Evolutionary conservation across 306 rosid species (phyloP).

Genomic region (Hippophae tibetana): DNA sequence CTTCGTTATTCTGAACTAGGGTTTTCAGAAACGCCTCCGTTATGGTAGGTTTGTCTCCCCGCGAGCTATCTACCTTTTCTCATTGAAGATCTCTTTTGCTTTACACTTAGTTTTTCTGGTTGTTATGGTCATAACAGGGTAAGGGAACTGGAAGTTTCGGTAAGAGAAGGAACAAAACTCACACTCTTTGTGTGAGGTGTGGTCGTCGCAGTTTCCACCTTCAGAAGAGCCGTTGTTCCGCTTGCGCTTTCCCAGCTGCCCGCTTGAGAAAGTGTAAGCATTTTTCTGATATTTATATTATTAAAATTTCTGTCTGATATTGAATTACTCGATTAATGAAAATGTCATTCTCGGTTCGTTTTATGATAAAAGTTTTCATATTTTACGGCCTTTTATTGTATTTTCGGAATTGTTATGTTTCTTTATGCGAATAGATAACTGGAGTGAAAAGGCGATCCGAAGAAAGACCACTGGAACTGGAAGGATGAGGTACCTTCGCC

Average conservation of each 20-base stretch:
- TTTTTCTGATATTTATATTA: neutral
- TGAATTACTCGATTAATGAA: no score
- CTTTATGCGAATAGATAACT: neutral
- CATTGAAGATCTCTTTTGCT: no score
- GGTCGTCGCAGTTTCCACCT: conserved; percentile 10
- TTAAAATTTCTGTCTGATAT: neutral
- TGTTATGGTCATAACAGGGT: neutral
- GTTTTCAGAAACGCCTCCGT: no score
- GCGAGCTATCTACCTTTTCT: no score
- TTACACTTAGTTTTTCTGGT: no score
- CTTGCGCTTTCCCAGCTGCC: conserved; percentile 7
- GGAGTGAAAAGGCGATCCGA: conserved; percentile 2
- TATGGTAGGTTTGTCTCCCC: no score
- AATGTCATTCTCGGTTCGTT: no score
- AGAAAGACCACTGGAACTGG: conserved; percentile 4
- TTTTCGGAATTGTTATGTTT: no score
- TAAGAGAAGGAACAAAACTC: conserved; percentile 17
- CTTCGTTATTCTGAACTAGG: no score
- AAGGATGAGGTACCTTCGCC: conserved; percentile 7
- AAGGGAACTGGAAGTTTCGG: conserved; percentile 10
- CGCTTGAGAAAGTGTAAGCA: neutral
- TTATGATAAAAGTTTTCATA: neutral
- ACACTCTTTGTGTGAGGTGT: neutral
- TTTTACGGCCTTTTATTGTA: neutral
- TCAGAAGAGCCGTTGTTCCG: conserved; percentile 7